These are phyloP conservation scores for Zelopaecilomyces penicillatus DNA, from an alignment of 2,329 filamentous ascomycete species.

Conservation along the genomic window DNA sequence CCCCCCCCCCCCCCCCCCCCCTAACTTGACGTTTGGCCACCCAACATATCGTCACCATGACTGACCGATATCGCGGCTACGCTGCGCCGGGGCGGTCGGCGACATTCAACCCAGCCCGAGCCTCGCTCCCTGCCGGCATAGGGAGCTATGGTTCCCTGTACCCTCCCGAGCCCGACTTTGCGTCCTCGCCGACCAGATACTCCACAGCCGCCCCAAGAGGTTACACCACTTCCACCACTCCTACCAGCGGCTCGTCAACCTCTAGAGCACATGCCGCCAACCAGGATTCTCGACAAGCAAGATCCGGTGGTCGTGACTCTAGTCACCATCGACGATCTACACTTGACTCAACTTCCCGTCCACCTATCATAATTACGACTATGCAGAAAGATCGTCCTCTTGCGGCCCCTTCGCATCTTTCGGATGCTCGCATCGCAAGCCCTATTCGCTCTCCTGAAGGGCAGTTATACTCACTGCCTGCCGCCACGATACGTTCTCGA, in stretches of 20 bases:
- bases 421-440: slow-evolving; percentile 29
- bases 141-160: slow-evolving; percentile 43
- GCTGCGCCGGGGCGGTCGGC: slow-evolving; percentile 35
- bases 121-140: slow-evolving; percentile 44
- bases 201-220: slow-evolving; percentile 25
- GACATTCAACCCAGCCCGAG: slow-evolving; percentile 39
- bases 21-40: no score
- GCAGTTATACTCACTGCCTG: slow-evolving; percentile 48
- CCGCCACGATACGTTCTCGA: slow-evolving; percentile 45
- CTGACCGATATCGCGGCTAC: slow-evolving; percentile 37
- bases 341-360: slow-evolving; percentile 39
- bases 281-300: slow-evolving; percentile 41
- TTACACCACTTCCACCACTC: slow-evolving; percentile 25
- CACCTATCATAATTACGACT: slow-evolving; percentile 51
- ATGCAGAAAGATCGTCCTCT: slow-evolving; percentile 34
- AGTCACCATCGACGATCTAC: slow-evolving; percentile 44
- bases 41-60: slow-evolving; percentile 28
- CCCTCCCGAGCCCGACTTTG: slow-evolving; percentile 36
- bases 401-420: slow-evolving; percentile 28
- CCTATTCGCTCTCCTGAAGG: slow-evolving; percentile 43
- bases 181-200: slow-evolving; percentile 32
- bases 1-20: no score
- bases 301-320: slow-evolving; percentile 38
- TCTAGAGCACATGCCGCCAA: slow-evolving; percentile 47
- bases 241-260: slow-evolving; percentile 30